Conservation (phyloP, 75 land plant species). For the Larix kaempferi region DNA sequence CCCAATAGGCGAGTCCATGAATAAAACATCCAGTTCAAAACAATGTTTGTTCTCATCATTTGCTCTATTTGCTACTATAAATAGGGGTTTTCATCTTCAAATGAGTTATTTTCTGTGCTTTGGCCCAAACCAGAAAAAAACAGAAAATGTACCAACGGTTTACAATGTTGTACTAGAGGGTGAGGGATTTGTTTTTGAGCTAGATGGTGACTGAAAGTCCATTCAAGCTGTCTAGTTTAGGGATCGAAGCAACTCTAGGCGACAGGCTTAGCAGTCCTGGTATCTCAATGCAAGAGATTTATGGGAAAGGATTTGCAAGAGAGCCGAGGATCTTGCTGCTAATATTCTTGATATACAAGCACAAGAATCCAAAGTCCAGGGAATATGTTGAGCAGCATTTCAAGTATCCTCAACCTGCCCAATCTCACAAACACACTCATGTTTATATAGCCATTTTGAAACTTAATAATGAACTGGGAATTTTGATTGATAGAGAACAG, state of each 20-base stretch:
- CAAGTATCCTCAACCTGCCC: conserved; percentile 75
- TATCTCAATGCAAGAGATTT: too few relatives aligned
- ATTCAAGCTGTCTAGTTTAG: too few relatives aligned
- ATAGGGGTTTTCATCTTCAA: not conserved
- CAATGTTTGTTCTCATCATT: too few relatives aligned
- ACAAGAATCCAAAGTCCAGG: conserved; percentile 81
- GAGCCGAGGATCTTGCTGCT: too few relatives aligned
- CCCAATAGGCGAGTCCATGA: not conserved
- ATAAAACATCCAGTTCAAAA: too few relatives aligned
- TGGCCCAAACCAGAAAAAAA: too few relatives aligned
- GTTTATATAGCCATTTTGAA: conserved; percentile 84
- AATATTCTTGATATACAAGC: conserved; percentile 82
- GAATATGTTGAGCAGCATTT: conserved; percentile 89
- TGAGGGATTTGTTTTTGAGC: not conserved
- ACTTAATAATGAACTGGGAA: conserved; percentile 57
- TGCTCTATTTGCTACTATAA: not conserved
- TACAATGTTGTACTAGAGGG: not conserved
- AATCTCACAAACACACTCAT: conserved; percentile 73
- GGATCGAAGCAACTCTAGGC: not conserved
- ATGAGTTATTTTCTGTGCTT: not conserved
- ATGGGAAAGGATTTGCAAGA: too few relatives aligned
- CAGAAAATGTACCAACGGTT: too few relatives aligned
- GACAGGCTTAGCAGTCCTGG: not conserved
- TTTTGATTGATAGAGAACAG: conserved; percentile 84
- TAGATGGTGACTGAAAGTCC: too few relatives aligned